Evolutionary conservation across 202 grass and related monocot species (phyloP).

Genomic region (Schoenoplectus triqueter): DNA sequence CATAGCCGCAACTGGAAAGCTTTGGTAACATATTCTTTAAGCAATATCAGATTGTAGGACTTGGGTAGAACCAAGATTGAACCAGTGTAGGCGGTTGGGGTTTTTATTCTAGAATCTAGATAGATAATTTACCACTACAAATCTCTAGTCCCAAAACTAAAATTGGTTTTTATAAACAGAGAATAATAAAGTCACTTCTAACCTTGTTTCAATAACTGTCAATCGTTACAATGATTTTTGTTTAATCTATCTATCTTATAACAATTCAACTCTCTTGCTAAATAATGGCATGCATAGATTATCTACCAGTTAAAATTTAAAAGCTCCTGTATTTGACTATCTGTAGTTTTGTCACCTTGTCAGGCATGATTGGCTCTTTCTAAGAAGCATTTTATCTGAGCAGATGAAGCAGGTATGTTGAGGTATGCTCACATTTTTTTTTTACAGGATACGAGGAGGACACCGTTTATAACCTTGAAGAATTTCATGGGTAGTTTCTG

Average conservation of each 20-base stretch:
- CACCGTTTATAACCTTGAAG: conserved; percentile 25
- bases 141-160: not conserved
- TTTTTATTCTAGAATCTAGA: conserved; percentile 8
- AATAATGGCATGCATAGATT: not conserved
- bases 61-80: conserved; percentile 14
- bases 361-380: conserved; percentile 93
- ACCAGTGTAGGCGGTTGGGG: not conserved
- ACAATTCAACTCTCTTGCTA: not conserved
- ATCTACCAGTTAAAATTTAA: not conserved
- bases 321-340: conserved; percentile 20
- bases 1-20: conserved; percentile 80
- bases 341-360: conserved; percentile 46
- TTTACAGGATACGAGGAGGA: conserved; percentile 35
- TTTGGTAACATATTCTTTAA: conserved; percentile 66
- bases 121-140: not conserved
- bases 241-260: not conserved
- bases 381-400: conserved; percentile 74
- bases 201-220: not conserved
- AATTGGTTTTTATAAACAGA: conserved; percentile 12
- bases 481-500: not conserved
- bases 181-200: conserved; percentile 4
- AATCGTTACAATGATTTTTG: not conserved
- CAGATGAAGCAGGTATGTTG: conserved; percentile 94
- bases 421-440: conserved; percentile 53
- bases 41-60: not conserved